Evolutionary conservation across 371 early-diverging fungal genomes (phyloP).

Genomic region (Polyrhizophydium stewartii): DNA sequence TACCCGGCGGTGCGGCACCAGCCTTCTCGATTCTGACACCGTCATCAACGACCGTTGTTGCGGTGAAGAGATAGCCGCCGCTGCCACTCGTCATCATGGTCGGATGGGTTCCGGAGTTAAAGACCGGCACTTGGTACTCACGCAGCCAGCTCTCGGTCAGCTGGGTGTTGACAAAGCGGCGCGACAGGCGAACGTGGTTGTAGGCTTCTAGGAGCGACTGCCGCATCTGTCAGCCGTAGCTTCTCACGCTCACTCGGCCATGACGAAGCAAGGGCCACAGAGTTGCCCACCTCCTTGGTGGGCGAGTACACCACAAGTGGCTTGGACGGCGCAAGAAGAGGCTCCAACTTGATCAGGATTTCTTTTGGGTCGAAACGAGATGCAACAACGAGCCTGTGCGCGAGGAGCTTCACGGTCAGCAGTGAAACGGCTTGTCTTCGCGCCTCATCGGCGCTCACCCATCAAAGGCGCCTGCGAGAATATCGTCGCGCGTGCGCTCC

Average conservation of each 20-base stretch:
- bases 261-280: too few species aligned
- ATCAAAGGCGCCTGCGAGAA: slow-evolving; percentile 57
- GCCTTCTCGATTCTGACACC: neutral
- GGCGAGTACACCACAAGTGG: slow-evolving; percentile 81
- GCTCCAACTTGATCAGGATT: slow-evolving; percentile 61
- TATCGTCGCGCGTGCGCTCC: slow-evolving; percentile 27
- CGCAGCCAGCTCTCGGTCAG: slow-evolving; percentile 86
- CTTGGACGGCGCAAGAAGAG: slow-evolving; percentile 72
- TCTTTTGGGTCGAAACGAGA: slow-evolving; percentile 67
- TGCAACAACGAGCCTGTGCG: slow-evolving; percentile 74
- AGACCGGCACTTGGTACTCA: slow-evolving; percentile 66
- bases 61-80: slow-evolving; percentile 80
- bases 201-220: slow-evolving; percentile 61
- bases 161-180: slow-evolving; percentile 70
- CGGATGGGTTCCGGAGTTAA: slow-evolving; percentile 78
- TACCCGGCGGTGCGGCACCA: neutral
- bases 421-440: neutral
- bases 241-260: too few species aligned
- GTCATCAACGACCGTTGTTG: slow-evolving; percentile 31
- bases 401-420: too few species aligned
- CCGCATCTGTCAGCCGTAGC: neutral
- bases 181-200: slow-evolving; percentile 64
- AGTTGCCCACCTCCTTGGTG: slow-evolving; percentile 63
- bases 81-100: slow-evolving; percentile 81
- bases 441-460: slow-evolving; percentile 36